A percentile compares a stretch with the other conserved stretches of the same genome.
phyloP scores from a whole-genome alignment of 2,329 filamentous ascomycete genomes.

The Talaromyces sp. region DNA sequence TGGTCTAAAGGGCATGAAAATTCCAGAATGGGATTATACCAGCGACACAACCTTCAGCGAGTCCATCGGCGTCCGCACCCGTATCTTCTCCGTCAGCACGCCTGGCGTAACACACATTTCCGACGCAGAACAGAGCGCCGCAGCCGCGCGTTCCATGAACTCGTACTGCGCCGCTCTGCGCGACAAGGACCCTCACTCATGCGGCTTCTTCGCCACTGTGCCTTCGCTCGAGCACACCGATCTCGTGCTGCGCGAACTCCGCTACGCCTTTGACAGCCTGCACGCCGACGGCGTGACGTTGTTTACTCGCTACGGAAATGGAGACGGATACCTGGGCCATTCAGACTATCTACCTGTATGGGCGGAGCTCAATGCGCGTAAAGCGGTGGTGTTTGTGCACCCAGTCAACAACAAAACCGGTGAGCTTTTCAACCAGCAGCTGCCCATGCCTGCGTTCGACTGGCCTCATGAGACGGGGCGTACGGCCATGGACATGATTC shows the following conservation, averaged over 20 bases:
- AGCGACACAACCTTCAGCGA: background rate
- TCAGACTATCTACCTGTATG: constrained; percentile 37
- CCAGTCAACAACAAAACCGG: constrained; percentile 38
- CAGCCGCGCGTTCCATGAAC: constrained; percentile 21
- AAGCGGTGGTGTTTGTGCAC: constrained; percentile 45
- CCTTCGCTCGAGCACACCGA: constrained; percentile 31
- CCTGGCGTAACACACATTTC: background rate
- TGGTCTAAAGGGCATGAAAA: background rate
- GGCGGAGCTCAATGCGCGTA: constrained; percentile 38
- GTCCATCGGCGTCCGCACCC: background rate
- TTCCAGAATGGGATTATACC: background rate
- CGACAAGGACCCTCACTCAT: constrained; percentile 27
- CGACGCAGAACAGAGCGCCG: background rate
- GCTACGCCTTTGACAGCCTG: constrained; percentile 35
- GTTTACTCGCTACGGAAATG: constrained; percentile 39
- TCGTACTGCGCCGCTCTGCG: constrained; percentile 29
- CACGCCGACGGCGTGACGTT: constrained; percentile 45
- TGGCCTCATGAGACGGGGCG: constrained; percentile 45
- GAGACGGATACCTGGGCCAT: constrained; percentile 44
- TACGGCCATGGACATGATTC: constrained; percentile 40
- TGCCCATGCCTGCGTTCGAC: constrained; percentile 39
- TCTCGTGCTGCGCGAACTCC: constrained; percentile 31
- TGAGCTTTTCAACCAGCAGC: constrained; percentile 25
- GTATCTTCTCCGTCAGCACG: background rate
- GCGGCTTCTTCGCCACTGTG: constrained; percentile 40